A percentile compares a stretch with the other conserved stretches of the same genome.
phyloP scores from a whole-genome alignment of 1,284 basidiomycete species.

The Boletus mariae region DNA sequence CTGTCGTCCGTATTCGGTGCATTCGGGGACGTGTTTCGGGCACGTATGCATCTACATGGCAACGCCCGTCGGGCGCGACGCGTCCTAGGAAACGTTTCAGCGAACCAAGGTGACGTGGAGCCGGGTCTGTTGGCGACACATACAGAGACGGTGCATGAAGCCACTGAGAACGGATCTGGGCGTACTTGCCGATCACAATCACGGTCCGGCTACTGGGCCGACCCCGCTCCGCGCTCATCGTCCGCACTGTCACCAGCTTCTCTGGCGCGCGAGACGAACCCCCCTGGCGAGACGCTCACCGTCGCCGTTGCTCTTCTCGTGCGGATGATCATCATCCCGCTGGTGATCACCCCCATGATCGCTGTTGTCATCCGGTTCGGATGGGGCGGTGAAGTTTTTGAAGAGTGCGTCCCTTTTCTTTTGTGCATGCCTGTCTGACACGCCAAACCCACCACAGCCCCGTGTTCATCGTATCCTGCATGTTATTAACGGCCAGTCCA shows the following conservation, averaged over 20 bases:
- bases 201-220: neutral
- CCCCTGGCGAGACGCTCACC: slow-evolving; percentile 71
- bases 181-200: slow-evolving; percentile 1
- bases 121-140: slow-evolving; percentile 4
- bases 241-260: neutral
- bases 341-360: slow-evolving; percentile 73
- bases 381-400: slow-evolving; percentile 47
- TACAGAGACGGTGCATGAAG: slow-evolving; percentile 7
- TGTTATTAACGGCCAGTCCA: slow-evolving; percentile 73
- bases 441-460: slow-evolving; percentile 46
- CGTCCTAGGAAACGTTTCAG: neutral
- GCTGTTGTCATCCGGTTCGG: slow-evolving; percentile 52
- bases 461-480: slow-evolving; percentile 79
- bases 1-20: slow-evolving; percentile 39
- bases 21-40: slow-evolving; percentile 41
- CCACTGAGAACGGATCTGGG: neutral
- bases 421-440: slow-evolving; percentile 3
- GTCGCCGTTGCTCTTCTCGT: slow-evolving; percentile 75
- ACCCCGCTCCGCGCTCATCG: neutral
- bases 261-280: slow-evolving; percentile 23
- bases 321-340: slow-evolving; percentile 84
- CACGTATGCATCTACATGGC: slow-evolving; percentile 10
- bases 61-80: neutral
- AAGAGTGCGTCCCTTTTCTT: slow-evolving; percentile 54
- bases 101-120: slow-evolving; percentile 11